Evolutionary conservation across 371 early-diverging fungal species (phyloP), one percentile per base, ranked within the genome.

Genomic region (Gilbertella persicaria): DNA sequence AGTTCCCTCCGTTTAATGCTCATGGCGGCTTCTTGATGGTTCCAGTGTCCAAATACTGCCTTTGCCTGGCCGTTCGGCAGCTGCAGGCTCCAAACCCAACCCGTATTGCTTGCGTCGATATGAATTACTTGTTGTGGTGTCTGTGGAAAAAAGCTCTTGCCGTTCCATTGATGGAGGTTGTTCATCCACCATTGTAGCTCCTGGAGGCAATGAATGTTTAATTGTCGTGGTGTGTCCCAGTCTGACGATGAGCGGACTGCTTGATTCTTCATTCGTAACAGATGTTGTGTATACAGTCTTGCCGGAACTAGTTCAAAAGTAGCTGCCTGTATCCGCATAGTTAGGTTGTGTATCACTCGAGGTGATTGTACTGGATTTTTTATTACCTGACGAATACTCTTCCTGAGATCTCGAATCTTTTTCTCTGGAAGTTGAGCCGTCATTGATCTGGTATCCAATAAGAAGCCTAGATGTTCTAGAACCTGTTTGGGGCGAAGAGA

Each of bases 391-490:
- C 24, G 42, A 30, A 60, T 53, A 3, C 19, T 24, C 8, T 50
- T 36, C 10, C 55, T 54, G 0, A 65, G 9, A n/a, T 71, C 63
- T 14, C 67, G 14, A 14, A 65, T 9, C 46, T 66, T 64, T 21
- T 48, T 39, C 16, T 50, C 48, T 0, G 67, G 72, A 1, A 71
- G 51, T 0, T 53, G 33, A 3, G 63, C 45, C 0, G 58, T 55
- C 60, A 67, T 67, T 5, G 46, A 19, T 12, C 7, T 45, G 12
- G 59, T 65, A 50, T 61, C 46, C 54, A 71, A 42, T 0, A 38
- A 39, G 38, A 63, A 63, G 8, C 72, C 67, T 0, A 71, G 53
- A 24, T 67, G 64, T 24, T 62, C 58, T 12, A 71, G 14, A 2
- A 24, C 24, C 39, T 71, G 65, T 3, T 62, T 42, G 14, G 71